Evolutionary conservation across 2,329 filamentous ascomycete genomes (phyloP), one percentile per base, ranked within the genome.

Genomic region (Ophiocordyceps camponoti-rufipedis): DNA sequence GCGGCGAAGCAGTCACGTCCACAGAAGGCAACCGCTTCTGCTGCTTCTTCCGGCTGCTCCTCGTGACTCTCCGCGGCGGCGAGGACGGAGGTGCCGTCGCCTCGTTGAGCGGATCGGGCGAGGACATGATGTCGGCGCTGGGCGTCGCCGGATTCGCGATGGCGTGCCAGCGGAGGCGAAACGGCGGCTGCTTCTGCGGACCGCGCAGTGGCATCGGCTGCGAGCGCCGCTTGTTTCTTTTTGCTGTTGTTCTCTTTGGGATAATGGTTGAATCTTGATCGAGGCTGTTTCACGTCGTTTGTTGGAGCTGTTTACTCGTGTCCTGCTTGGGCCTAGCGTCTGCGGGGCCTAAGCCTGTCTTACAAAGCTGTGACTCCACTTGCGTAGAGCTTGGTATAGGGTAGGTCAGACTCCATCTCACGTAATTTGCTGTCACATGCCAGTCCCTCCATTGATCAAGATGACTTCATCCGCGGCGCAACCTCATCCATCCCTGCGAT

Each of bases 71-170:
- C 43, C 62, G 61, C 32, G 60, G 53, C 32, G 63, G 59, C 13
- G 64, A 65, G 45, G 58, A 59, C 44, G 56, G 51, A 53, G 46
- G 52, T 53, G 45, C 55, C 41, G 62, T 62, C 44, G 53, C 50
- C 43, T 65, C 62, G 56, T 66, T 69, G 47, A 72, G 61, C 41
- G 70, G 70, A 55, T 72, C 70, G 38, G 70, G 70, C 51, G 69
- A 72, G 46, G 68, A 71, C 58, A 68, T 66, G 54, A 62, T 58
- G 55, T 67, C 67, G 51, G 59, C 58, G 54, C 59, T 62, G 45
- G 61, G 56, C 44, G 59, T 62, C 42, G 56, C 56, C 50, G 61
- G 58, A 50, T 56, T 55, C 46, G 56, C 57, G 49, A 60, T 53
- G 44, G 54, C 56, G 47, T 61, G 59, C 61, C 61, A 63, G 53